phyloP scores from a whole-genome alignment of 129 eudicot species.

The Artemisia annua region DNA sequence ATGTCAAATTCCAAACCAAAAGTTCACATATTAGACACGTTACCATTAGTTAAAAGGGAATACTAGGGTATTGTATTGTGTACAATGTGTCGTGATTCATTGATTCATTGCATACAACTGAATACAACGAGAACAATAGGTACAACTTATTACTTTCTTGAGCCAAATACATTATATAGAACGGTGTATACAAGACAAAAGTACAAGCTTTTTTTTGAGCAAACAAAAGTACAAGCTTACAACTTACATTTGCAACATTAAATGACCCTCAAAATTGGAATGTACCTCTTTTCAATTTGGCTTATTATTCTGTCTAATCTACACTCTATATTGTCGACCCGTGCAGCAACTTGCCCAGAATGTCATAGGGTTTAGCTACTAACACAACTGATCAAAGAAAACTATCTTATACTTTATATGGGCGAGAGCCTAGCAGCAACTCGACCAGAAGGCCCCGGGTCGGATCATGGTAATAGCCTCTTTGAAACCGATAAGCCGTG shows the following conservation, averaged over 20 bases:
- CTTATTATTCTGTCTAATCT: conserved; percentile 25
- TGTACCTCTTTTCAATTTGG: conserved; percentile 13
- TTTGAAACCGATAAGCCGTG: neutral
- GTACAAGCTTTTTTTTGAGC: too few relatives aligned
- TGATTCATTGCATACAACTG: too few relatives aligned
- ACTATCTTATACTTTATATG: conserved; percentile 15
- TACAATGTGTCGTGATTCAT: neutral
- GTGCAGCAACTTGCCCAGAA: conserved; percentile 13
- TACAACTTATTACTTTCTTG: neutral
- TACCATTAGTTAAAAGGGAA: neutral
- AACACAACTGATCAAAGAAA: neutral
- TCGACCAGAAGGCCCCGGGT: neutral
- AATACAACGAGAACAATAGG: neutral
- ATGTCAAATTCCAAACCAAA: too few relatives aligned
- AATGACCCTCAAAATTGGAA: conserved; percentile 42
- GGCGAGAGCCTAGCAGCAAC: neutral
- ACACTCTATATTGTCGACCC: conserved; percentile 24
- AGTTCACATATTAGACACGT: too few relatives aligned
- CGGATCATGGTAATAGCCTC: neutral
- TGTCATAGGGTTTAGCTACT: conserved; percentile 6
- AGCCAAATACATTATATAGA: conserved; percentile 13
- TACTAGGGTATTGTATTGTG: neutral
- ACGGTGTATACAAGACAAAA: conserved; percentile 8
- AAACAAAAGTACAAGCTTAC: conserved; percentile 22
- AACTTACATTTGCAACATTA: conserved; percentile 7